Evolutionary conservation across 495 filamentous ascomycete species (phyloP).

Genomic region (Daldinia bambusicola): DNA sequence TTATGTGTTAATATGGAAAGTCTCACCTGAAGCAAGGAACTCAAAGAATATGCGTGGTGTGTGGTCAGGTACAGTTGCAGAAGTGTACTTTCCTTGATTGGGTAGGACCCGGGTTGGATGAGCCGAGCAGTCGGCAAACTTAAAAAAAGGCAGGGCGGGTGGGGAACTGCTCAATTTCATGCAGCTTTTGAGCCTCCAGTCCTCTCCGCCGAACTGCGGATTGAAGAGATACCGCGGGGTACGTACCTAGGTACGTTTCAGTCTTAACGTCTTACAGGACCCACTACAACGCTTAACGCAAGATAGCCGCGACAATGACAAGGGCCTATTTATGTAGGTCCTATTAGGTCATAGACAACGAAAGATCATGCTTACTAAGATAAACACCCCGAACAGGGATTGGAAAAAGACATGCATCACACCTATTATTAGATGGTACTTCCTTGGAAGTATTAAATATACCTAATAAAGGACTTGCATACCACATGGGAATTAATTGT

Average conservation of each 20-base stretch:
- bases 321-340: conserved; percentile 22
- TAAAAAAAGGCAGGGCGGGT: conserved; percentile 42
- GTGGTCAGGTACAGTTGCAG: conserved; percentile 41
- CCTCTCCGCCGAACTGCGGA: conserved; percentile 23
- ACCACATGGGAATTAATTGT: neutral
- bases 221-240: conserved; percentile 39
- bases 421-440: conserved; percentile 36
- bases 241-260: conserved; percentile 40
- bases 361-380: conserved; percentile 31
- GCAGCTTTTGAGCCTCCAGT: conserved; percentile 44
- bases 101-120: conserved; percentile 41
- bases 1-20: no score
- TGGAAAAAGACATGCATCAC: neutral
- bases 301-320: conserved; percentile 44
- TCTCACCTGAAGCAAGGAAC: conserved; percentile 8
- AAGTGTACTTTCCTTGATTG: conserved; percentile 36
- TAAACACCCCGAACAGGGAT: conserved; percentile 22
- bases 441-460: no score
- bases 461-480: neutral
- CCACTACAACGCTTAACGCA: conserved; percentile 39
- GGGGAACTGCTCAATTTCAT: conserved; percentile 45
- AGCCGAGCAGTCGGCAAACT: conserved; percentile 45
- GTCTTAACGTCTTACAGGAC: conserved; percentile 28
- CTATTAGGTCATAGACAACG: conserved; percentile 7
- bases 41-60: conserved; percentile 21